Base-by-base conservation (phyloP, 805 yeast genomes). In the Debaryomyces maramus region DNA sequence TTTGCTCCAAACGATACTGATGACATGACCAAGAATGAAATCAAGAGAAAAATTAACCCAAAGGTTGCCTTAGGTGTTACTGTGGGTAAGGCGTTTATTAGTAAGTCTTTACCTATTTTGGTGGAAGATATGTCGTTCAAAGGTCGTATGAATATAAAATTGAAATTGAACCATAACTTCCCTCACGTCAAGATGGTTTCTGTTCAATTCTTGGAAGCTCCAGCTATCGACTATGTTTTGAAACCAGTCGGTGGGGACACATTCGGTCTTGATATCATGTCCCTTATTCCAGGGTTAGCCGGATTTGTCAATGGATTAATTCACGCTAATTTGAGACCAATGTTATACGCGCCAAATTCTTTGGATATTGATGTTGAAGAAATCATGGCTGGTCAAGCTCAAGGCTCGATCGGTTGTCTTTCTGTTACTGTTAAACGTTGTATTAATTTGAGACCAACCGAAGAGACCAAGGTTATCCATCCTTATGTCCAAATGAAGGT, bases 201-300 rank as follows among this genome's bases (percentile, higher is more conserved):
- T 14, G 68, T 85, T 40, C 84, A 81, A 46, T 78, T 86, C 52
- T 67, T 86, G 53, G 91, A 85, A 58, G 84, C 91, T 14, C 93
- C 93, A 27, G 71, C 75, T 21, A 83, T 86, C 55, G 90, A 83
- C 56, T 86, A 85, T 58, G 83, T 81, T 15, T 75, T 86, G 69
- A 86, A 86, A 58, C 95, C 95, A 7, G 84, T 86, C 38, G 93
- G 93, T 59, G 93, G 95, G 65, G 91, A 86, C 58, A 82, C 90
- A n/a, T 73, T 86, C 44, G 95, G 95, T 45, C 56, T 86, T 32
- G 95, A 86, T 65, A 77, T 86, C 50, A 86, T 86, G 95, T 81
- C 90, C 3, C 73, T 85, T 51, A 75, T 86, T 47, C 95, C 95
- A 3, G 93, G 93, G 46, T 76, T 86, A 55, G 75, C 87, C 17